These are phyloP conservation scores for Suaeda aralocaspica DNA, from an alignment of 148 eudicot species.

Conservation along the genomic window DNA sequence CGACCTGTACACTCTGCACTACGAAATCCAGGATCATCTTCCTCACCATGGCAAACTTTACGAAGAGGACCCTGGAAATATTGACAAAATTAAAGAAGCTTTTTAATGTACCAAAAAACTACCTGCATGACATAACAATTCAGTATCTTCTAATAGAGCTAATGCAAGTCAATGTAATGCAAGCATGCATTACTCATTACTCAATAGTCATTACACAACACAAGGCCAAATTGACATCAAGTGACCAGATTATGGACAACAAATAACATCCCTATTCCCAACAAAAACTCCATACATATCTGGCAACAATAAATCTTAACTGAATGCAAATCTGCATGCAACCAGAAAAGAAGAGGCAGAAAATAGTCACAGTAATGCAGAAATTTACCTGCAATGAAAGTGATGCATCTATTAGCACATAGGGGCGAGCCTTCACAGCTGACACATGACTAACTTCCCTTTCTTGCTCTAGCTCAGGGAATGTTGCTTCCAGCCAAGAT, in stretches of 20 bases:
- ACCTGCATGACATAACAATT: neutral
- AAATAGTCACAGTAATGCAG: slow-evolving; percentile 3
- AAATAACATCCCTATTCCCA: neutral
- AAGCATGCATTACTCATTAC: neutral
- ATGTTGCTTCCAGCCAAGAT: slow-evolving; percentile 94
- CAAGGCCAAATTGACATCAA: slow-evolving; percentile 4
- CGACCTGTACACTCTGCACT: slow-evolving; percentile 60
- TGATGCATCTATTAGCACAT: slow-evolving; percentile 67
- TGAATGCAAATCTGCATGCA: neutral
- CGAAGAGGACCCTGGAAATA: slow-evolving; percentile 82
- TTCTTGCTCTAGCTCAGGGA: slow-evolving; percentile 63
- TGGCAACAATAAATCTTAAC: neutral
- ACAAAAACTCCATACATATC: neutral
- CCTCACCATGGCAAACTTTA: slow-evolving; percentile 46
- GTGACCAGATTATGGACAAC: neutral
- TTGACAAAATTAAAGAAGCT: neutral
- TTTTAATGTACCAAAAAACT: neutral
- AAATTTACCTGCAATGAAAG: slow-evolving; percentile 72
- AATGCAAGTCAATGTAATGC: neutral
- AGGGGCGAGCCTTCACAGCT: slow-evolving; percentile 67
- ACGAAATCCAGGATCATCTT: slow-evolving; percentile 40
- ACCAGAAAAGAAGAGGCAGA: neutral
- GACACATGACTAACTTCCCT: slow-evolving; percentile 43
- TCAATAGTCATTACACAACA: neutral
- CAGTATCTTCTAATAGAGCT: neutral